Base-by-base conservation (phyloP, 306 rosid species). In the Prunus kanzakura region DNA sequence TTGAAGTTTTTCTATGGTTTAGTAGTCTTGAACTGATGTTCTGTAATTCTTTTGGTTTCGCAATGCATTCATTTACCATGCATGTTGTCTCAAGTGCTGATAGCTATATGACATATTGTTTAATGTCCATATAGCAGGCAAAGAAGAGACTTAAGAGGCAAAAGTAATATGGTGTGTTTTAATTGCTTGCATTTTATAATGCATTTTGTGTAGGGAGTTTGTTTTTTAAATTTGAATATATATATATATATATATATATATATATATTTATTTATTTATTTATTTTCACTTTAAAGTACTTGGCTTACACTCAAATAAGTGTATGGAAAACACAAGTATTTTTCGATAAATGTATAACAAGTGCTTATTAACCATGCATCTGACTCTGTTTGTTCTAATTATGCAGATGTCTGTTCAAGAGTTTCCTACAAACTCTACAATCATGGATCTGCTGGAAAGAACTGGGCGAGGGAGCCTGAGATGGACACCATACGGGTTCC, bases 401-500 rank as follows among this genome's bases (percentile, higher is more conserved):
- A 72, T 86, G 79, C 93, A 96, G 99, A 96, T 92, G 99, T 92
- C 99, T 11, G 99, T 96, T 27, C 99, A 96, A 77, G 99, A 96
- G 78, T 86, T 92, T 32, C 71, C 90, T n/a, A 89, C 92, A 32
- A 87, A 91, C 81, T 85, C 93, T 0, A 91, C 98, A 0, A 74
- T 96, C 19, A 80, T 86, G 87, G 86, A 92, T 82, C 83, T 96
- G 76, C 51, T 96, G 83, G 91, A 89, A 80, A 84, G 90, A 71
- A 84, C 80, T 0, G 97, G 96, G 60, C 69, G 91, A 13, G 93
- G 96, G 72, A 84, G 96, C 88, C 74, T 78, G 4, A 88, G 90
- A 76, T 84, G 91, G 88, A 82, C 83, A 12, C 86, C 91, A 20
- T 91, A 92, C 32, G 91, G 94, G 80, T 91, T 92, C 77, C 96